A percentile compares a stretch with the other conserved stretches of the same genome.
Evolutionary conservation across 768 basidiomycete species (phyloP).

Genomic region (Austroboletus eburneus): DNA sequence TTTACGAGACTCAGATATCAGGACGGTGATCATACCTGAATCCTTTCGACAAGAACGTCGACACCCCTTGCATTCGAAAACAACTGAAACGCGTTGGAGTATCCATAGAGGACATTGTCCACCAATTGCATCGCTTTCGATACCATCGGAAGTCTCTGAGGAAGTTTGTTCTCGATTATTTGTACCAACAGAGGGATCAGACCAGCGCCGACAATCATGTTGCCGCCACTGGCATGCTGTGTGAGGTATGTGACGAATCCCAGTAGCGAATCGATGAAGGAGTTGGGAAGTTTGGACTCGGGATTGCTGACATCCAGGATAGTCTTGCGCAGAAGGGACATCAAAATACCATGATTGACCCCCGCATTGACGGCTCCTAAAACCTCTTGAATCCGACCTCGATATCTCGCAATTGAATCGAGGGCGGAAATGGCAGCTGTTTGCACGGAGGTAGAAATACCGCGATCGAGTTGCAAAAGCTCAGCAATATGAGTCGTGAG

Average conservation of each 20-base stretch:
- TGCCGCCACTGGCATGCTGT: slow-evolving; percentile 78
- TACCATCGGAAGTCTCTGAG: slow-evolving; percentile 67
- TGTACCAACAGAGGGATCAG: slow-evolving; percentile 86
- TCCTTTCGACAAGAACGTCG: slow-evolving; percentile 77
- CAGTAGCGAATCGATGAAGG: slow-evolving; percentile 80
- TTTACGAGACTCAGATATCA: not conserved
- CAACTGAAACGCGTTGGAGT: slow-evolving; percentile 79
- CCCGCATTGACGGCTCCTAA: slow-evolving; percentile 89
- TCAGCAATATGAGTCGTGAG: slow-evolving; percentile 86
- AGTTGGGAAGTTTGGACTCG: slow-evolving; percentile 62
- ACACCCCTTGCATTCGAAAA: slow-evolving; percentile 86
- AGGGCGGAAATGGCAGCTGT: slow-evolving; percentile 85
- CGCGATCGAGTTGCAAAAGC: slow-evolving; percentile 75
- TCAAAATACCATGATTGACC: slow-evolving; percentile 92
- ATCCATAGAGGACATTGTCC: slow-evolving; percentile 90
- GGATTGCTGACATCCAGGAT: slow-evolving; percentile 67
- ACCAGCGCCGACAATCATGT: slow-evolving; percentile 94
- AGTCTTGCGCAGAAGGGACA: slow-evolving; percentile 83
- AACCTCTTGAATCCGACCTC: slow-evolving; percentile 80
- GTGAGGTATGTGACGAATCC: slow-evolving; percentile 86
- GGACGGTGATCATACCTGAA: slow-evolving; percentile 56
- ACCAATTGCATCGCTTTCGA: slow-evolving; percentile 90
- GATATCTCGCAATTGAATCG: slow-evolving; percentile 85
- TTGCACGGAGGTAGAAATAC: slow-evolving; percentile 68
- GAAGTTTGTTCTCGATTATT: slow-evolving; percentile 73